A percentile compares a stretch with the other conserved stretches of the same genome.
Conservation (phyloP, 78 protist genomes). For the Corallochytrium limacisporum region DNA sequence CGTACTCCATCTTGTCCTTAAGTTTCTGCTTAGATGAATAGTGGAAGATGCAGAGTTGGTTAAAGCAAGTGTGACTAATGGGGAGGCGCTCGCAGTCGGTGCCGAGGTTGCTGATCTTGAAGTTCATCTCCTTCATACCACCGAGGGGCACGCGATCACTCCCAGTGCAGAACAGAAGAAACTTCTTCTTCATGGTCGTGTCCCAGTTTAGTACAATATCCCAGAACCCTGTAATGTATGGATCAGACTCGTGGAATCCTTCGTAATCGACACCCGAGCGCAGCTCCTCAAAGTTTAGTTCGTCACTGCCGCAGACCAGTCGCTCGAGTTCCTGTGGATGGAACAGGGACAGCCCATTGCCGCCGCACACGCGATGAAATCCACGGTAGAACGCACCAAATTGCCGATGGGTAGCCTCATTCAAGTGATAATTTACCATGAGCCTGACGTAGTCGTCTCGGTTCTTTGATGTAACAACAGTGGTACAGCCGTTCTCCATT, state of each 20-base stretch:
- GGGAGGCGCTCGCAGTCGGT: conserved; percentile 60
- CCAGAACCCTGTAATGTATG: conserved; percentile 63
- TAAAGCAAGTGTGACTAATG: conserved; percentile 92
- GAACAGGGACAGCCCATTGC: conserved; percentile 25
- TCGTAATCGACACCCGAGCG: conserved; percentile 61
- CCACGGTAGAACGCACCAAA: conserved; percentile 67
- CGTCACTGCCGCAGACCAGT: conserved; percentile 72
- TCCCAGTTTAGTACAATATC: conserved; percentile 41
- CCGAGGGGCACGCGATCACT: conserved; percentile 32
- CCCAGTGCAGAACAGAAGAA: conserved; percentile 82
- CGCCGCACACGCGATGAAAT: conserved; percentile 49
- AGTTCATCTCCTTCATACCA: conserved; percentile 25
- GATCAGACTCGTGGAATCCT: conserved; percentile 37
- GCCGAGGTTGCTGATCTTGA: conserved; percentile 27
- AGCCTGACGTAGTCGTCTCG: conserved; percentile 57
- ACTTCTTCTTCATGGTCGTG: conserved; percentile 55
- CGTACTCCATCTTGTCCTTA: no score
- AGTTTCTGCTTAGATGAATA: no score
- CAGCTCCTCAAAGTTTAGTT: conserved; percentile 68
- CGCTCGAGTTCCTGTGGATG: conserved; percentile 76
- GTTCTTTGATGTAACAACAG: neutral
- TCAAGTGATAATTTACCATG: conserved; percentile 38
- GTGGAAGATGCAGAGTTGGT: no score
- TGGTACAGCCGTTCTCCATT: neutral
- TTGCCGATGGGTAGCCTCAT: conserved; percentile 40